Base-by-base conservation (phyloP, 139 green algal genomes). In the Chara braunii region DNA sequence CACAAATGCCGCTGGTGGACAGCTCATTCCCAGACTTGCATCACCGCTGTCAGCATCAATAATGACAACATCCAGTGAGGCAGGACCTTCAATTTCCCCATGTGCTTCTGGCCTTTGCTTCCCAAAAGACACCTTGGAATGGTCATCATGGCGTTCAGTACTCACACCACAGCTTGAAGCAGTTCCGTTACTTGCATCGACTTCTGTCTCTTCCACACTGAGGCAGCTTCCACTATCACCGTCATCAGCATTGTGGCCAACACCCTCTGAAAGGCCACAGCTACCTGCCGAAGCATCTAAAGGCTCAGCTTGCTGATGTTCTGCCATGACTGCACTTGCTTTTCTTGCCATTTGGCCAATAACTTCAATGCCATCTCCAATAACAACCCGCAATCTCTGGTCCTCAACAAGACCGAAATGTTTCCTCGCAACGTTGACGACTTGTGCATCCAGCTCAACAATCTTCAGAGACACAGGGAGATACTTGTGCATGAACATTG, bases 361-460 rank as follows among this genome's bases (percentile, higher is more conserved):
- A 18, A 18, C 40, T 18, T 26, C 40, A 48, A 48, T 18, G 18
- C 40, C 50, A 58, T 58, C 12, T 58, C 50, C 11, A 11, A 58
- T 14, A 12, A 58, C 29, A 33, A 40, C 33, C 37, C 14, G 58
- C 9, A 83, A 37, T 8, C 22, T 37, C 8, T 60, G 45, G 22
- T n/a, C 34, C 2, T 75, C 45, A 22, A 2, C 29, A 36, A 86
- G 78, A 12, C 60, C 80, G 77, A 87, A 87, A 63, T 84, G 78
- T 7, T 28, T 22, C 12, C 48, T 60, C 2, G 81, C 81, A n/a
- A 87, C 35, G 2, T 68, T 48, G 28, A 71, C 74, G 22, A 87
- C 69, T 1, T 55, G 61, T 31, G 60, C 45, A 43, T 87, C 81
- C 64, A 87, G 52, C 59, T 87, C 81, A 26, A 82, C 74, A 2